phyloP scores from a whole-genome alignment of 805 yeast genomes.

The Ogataea pini region DNA sequence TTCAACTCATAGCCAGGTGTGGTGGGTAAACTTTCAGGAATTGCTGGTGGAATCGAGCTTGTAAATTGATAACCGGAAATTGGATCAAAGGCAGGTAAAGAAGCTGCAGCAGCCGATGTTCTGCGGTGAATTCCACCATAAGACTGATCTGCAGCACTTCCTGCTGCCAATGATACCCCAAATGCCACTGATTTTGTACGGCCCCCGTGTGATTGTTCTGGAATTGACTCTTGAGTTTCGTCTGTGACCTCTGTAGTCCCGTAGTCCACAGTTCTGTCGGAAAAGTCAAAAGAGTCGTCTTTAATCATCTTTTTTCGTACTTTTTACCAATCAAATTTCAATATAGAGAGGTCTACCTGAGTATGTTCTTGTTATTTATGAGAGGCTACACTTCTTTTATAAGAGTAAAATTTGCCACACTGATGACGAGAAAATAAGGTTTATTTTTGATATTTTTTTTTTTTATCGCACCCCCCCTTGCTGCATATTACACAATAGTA shows the following conservation, averaged over 20 bases:
- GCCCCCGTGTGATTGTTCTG: background rate
- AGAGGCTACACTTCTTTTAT: too few relatives aligned
- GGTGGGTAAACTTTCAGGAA: slow-evolving; percentile 43
- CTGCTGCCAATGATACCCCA: background rate
- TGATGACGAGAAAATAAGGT: background rate
- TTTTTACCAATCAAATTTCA: too few relatives aligned
- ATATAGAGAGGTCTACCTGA: too few relatives aligned
- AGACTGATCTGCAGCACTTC: background rate
- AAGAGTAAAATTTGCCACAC: background rate
- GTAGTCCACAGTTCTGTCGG: background rate
- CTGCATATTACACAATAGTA: background rate
- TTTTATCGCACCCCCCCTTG: background rate
- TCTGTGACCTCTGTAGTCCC: background rate
- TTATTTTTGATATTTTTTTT: background rate
- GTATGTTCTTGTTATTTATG: too few relatives aligned
- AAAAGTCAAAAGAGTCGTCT: background rate
- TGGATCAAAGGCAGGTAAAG: background rate
- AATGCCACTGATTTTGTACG: slow-evolving; percentile 2
- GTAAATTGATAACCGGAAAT: slow-evolving; percentile 4
- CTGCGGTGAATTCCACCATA: slow-evolving; percentile 9
- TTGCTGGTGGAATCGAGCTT: slow-evolving; percentile 35
- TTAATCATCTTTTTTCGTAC: background rate
- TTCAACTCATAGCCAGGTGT: slow-evolving; percentile 41
- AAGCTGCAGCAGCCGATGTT: slow-evolving; percentile 6
- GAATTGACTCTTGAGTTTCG: background rate